Evolutionary conservation across 1,139 yeast genomes (phyloP), one percentile per base, ranked within the genome.

Genomic region (Kodamaea fungicola): DNA sequence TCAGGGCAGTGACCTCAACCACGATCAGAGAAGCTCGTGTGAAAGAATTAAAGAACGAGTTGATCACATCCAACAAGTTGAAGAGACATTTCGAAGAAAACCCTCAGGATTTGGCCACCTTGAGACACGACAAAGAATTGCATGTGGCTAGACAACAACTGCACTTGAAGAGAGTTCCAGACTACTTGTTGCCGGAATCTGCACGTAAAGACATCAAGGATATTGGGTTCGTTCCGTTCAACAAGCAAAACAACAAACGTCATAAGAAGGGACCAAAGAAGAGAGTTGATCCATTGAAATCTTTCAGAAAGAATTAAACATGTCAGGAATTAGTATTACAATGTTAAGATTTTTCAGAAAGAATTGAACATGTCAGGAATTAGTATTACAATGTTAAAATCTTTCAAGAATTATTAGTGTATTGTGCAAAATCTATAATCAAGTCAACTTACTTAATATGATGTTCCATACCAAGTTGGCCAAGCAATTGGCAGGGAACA

Each of bases 81-180:
- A 89, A 89, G 62, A 78, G 97, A 54, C 95, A 89, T 64, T 94
- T 94, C 55, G 97, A 92, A 62, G 98, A 92, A 56, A 92, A 92
- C 58, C 98, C 98, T n/a, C 95, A 88, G 54, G 98, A 94, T 62
- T 73, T 92, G 54, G 80, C 80, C 9, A 80, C 84, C 37, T 76
- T 92, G 58, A 83, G 97, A 58, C 98, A 92, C 56, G 98, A 92
- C 58, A 85, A 82, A 52, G 96, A 86, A 49, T 60, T 87, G 42
- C 95, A 90, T 54, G 83, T 95, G 8, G 71, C 92, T 2, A 76
- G 95, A 58, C 78, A 83, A 7, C 97, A 90, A 61, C 64, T 80
- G 12, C 96, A 94, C 55, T 71, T 92, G 63, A 90, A 88, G 60
- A 78, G 95, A 54, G 90, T 94, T 28, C 99, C 99, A 0, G 90